Evolutionary conservation across 2,329 filamentous ascomycete genomes (phyloP), one percentile per base, ranked within the genome.

Genomic region (Xylaria sp.): DNA sequence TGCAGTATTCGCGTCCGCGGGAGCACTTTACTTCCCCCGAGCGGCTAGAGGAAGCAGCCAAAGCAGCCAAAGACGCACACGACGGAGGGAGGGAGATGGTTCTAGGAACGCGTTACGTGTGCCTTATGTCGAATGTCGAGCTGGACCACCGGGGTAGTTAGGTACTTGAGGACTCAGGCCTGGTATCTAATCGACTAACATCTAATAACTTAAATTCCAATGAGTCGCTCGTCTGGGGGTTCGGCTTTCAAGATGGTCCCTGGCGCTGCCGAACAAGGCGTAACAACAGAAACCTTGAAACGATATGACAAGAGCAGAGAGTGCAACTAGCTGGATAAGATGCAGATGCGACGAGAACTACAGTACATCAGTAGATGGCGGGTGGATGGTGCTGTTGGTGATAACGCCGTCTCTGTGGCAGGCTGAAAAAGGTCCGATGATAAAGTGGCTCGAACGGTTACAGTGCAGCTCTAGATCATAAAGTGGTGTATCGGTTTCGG

Each of bases 351-450:
- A 57, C 48, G 39, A 50, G 17, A 41, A 47, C 50, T 34, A 44
- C 42, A 24, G 43, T 48, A n/a, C n/a, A n/a, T n/a, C n/a, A n/a
- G 48, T 54, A 56, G 53, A 52, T 52, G 34, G 54, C 48, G 50
- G 48, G 45, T 57, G 29, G 29, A 7, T 13, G 5, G 29, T 13
- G n/a, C n/a, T n/a, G n/a, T n/a, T n/a, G n/a, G n/a, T 7, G 11
- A 13, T 34, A 7, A 7, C 9, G 24, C 13, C 21, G 38, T 47
- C 18, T 34, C 44, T 24, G 43, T 34, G 42, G 40, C 47, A 51
- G 54, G 54, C 38, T 46, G 11, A 34, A 34, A 34, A 34, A 34
- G 29, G 29, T 34, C 29, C 29, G 29, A 34, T 34, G 29, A 34
- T 34, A 34, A 34, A 34, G 29, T 34, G 29, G 29, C 29, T 34